phyloP scores from a whole-genome alignment of 352 stramenopile species.

The Phytophthora megakarya region DNA sequence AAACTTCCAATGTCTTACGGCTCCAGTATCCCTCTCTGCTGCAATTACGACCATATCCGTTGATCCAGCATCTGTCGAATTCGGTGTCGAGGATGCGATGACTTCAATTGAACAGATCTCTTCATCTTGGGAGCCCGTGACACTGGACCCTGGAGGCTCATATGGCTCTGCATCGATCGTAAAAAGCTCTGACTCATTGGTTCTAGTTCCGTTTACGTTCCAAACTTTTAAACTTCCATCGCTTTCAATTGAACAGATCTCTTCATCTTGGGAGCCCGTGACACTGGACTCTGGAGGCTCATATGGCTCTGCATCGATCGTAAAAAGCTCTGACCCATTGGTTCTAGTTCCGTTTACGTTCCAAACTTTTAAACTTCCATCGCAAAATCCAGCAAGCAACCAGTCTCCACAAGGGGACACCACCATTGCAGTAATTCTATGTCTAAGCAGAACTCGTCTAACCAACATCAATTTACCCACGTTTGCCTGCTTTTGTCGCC shows the following conservation, averaged over 20 bases:
- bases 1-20: conserved; percentile 50
- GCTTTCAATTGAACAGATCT: conserved; percentile 19
- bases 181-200: conserved; percentile 21
- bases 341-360: conserved; percentile 36
- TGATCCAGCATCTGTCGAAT: neutral
- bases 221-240: conserved; percentile 60
- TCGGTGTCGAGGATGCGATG: conserved; percentile 1
- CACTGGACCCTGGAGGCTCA: conserved; percentile 11
- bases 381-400: conserved; percentile 54
- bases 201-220: conserved; percentile 40
- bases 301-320: conserved; percentile 27
- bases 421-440: conserved; percentile 42
- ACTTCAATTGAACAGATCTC: conserved; percentile 25
- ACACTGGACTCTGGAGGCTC: conserved; percentile 15
- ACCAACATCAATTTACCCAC: conserved; percentile 23
- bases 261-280: neutral
- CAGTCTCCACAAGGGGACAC: conserved; percentile 49
- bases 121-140: conserved; percentile 2
- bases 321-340: conserved; percentile 22
- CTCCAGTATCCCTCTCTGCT: conserved; percentile 33
- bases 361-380: conserved; percentile 62
- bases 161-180: conserved; percentile 29
- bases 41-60: conserved; percentile 41
- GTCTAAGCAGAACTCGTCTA: conserved; percentile 36
- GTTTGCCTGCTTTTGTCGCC: conserved; percentile 21